Evolutionary conservation across 352 stramenopile species (phyloP), one percentile per base, ranked within the genome.

Genomic region (Phytophthora kernoviae): DNA sequence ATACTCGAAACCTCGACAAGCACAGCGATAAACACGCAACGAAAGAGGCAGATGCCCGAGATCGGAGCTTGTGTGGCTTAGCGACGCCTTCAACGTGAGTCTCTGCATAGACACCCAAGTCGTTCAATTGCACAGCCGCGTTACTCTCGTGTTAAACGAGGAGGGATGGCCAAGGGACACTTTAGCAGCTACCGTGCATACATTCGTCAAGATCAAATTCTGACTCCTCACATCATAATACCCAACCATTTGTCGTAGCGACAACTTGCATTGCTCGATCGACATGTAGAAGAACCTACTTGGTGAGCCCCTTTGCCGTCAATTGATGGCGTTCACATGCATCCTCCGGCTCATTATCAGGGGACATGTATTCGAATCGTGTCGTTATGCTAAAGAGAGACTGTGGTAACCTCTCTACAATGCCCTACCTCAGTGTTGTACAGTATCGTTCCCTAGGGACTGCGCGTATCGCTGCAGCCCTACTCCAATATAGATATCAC

Each of bases 61-160:
- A 70, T 70, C 11, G 62, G 30, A 43, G 42, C 48, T 44, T 71
- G 32, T 71, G 62, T 71, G 62, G 62, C 62, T 58, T 43, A 49
- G 32, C 26, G 40, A 15, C 22, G 57, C 18, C 57, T 64, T 67
- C 57, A 67, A 63, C 62, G 14, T 55, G 50, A 58, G 48, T 36
- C 20, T 30, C 32, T 62, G 47, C 42, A 64, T 54, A 60, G 34
- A 46, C 58, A 54, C 37, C 37, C 21, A 40, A 55, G 60, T 48
- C 43, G 48, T 61, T 65, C 62, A 65, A 70, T 61, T 54, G 26
- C n/a, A 70, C 43, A 37, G 17, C 36, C 30, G 8, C 18, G n/a
- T 30, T 30, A 30, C 24, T 30, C 24, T 15, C 37, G 22, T 55
- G 57, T 70, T 70, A 65, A 70, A 59, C 51, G 10, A 7, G 14